Conservation (phyloP, 73 alveolate genomes). For the Breviolum minutum region DNA sequence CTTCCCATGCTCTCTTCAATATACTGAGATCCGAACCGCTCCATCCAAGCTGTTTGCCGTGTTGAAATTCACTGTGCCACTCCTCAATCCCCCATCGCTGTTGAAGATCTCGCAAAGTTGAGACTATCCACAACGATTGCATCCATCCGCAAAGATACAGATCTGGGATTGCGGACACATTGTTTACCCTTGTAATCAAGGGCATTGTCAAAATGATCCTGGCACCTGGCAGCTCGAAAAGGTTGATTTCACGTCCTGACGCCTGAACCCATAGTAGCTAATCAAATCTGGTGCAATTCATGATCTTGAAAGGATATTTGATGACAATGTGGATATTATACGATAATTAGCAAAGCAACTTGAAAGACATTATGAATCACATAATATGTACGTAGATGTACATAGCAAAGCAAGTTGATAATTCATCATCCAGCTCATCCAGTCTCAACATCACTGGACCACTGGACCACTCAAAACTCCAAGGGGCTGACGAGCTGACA, state of each 20-base stretch:
- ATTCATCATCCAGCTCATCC: not conserved
- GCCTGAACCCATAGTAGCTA: not conserved
- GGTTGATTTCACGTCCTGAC: not conserved
- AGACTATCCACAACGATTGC: not conserved
- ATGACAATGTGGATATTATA: no score
- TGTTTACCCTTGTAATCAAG: conserved; percentile 46
- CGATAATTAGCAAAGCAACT: not conserved
- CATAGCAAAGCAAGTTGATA: not conserved
- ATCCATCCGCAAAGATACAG: not conserved
- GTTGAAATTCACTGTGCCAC: conserved; percentile 69
- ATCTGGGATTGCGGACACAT: not conserved
- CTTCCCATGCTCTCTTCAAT: no score
- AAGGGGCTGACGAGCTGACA: conserved; percentile 43
- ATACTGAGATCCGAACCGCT: conserved; percentile 21
- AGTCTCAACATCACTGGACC: not conserved
- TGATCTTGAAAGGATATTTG: no score
- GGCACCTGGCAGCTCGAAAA: conserved; percentile 52
- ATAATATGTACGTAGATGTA: not conserved
- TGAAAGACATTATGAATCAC: not conserved
- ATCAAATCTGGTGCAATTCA: no score
- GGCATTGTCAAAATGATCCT: conserved; percentile 84
- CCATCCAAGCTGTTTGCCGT: conserved; percentile 75
- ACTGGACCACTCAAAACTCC: not conserved
- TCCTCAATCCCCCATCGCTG: not conserved
- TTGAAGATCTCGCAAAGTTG: not conserved